Conservation (phyloP, 1,284 basidiomycete genomes). For the Cryptococcus sp. region DNA sequence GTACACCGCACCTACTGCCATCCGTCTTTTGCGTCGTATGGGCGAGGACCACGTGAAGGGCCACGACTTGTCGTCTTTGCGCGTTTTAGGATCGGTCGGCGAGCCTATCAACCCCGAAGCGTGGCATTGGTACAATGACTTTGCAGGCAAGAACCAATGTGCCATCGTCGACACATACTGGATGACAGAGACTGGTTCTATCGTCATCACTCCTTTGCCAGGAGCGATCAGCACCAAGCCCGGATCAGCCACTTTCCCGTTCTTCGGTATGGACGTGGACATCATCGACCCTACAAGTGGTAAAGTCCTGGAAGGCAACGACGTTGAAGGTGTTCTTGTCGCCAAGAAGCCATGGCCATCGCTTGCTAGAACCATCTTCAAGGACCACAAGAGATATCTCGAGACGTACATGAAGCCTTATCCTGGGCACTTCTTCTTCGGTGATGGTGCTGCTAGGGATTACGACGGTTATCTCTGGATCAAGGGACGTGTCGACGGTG, state of each 20-base stretch:
- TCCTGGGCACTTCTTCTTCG: constrained; percentile 77
- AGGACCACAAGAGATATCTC: constrained; percentile 87
- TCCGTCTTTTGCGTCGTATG: constrained; percentile 84
- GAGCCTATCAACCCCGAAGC: constrained; percentile 99
- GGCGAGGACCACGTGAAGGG: constrained; percentile 84
- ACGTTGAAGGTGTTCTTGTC: constrained; percentile 88
- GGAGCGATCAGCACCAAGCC: constrained; percentile 96
- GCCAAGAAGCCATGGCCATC: constrained; percentile 91
- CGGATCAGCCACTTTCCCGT: constrained; percentile 93
- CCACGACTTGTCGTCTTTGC: constrained; percentile 79
- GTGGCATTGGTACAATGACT: constrained; percentile 95
- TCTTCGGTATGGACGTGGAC: constrained; percentile 91
- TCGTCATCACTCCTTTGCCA: constrained; percentile 92
- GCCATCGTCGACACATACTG: constrained; percentile 96
- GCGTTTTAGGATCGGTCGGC: constrained; percentile 89
- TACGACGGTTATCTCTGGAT: constrained; percentile 98
- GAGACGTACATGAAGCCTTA: constrained; percentile 85
- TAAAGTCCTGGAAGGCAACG: constrained; percentile 73
- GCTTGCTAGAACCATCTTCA: constrained; percentile 90
- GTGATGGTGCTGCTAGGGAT: constrained; percentile 93
- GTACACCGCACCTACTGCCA: constrained; percentile 85
- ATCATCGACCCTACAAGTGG: constrained; percentile 73
- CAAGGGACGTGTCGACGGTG: constrained; percentile 93
- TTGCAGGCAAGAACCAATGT: constrained; percentile 84
- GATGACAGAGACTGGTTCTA: constrained; percentile 98